phyloP scores from a whole-genome alignment of 306 rosid genomes.

The Abrus precatorius region DNA sequence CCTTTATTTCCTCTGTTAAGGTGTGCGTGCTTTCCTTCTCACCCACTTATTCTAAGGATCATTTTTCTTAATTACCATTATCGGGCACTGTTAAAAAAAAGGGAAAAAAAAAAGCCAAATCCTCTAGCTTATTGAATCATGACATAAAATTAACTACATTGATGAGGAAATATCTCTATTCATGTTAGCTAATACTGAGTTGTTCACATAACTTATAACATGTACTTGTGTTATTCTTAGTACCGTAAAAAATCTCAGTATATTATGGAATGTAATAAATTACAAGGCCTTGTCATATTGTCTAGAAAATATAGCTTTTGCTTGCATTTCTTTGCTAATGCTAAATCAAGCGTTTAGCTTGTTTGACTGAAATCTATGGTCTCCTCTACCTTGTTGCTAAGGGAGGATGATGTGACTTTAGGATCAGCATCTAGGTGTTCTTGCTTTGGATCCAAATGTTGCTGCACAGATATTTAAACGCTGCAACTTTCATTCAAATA shows the following conservation, averaged over 20 bases:
- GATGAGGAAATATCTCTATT: conserved; percentile 17
- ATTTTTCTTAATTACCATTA: background rate
- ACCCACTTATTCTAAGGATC: background rate
- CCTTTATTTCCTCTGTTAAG: conserved; percentile 88
- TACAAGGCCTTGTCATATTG: conserved; percentile 16
- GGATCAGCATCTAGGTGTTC: conserved; percentile 18
- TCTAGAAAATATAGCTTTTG: conserved; percentile 5
- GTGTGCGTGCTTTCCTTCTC: conserved; percentile 51
- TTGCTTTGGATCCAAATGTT: conserved; percentile 28
- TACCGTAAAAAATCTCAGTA: background rate
- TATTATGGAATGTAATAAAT: background rate
- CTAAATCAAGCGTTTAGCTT: conserved; percentile 26
- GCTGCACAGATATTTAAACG: background rate
- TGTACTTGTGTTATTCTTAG: background rate
- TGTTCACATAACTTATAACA: conserved; percentile 14
- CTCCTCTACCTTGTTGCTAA: conserved; percentile 15
- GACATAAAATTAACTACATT: background rate
- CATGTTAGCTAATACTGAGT: background rate
- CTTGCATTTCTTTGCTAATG: background rate
- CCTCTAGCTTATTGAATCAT: conserved; percentile 12
- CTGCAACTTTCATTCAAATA: conserved; percentile 18
- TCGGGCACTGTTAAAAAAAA: background rate
- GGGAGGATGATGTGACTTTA: conserved; percentile 17
- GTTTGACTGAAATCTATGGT: conserved; percentile 6
- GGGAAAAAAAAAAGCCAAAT: background rate